phyloP scores from a whole-genome alignment of 176 grass and related monocot species.

The Guadua angustifolia region DNA sequence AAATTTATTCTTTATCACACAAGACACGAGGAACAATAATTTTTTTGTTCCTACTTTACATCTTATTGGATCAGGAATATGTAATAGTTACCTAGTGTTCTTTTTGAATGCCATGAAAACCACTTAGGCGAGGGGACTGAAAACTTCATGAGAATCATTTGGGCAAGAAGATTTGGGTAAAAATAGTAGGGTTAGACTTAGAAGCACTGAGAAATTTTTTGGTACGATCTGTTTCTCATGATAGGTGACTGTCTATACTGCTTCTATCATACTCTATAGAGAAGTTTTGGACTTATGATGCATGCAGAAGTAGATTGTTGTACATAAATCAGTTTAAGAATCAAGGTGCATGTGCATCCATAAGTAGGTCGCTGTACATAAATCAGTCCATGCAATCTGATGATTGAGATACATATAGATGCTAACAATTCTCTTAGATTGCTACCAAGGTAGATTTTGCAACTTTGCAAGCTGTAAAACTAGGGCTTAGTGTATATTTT shows the following conservation, averaged over 20 bases:
- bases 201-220: neutral
- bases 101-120: neutral
- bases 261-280: neutral
- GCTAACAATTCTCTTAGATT: neutral
- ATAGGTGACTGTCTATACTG: neutral
- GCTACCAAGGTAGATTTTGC: neutral
- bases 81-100: neutral
- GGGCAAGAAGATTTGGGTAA: neutral
- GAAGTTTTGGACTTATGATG: neutral
- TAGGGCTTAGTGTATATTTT: neutral
- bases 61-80: neutral
- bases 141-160: neutral
- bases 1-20: neutral
- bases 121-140: neutral
- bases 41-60: neutral
- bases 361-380: constrained; percentile 4
- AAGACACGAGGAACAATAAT: neutral
- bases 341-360: neutral
- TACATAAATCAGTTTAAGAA: constrained; percentile 10
- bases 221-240: neutral
- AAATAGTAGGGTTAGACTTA: neutral
- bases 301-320: neutral
- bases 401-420: neutral
- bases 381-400: neutral
- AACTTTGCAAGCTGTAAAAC: neutral